phyloP scores from a whole-genome alignment of 306 rosid species.

The Gynostemma pentaphyllum region DNA sequence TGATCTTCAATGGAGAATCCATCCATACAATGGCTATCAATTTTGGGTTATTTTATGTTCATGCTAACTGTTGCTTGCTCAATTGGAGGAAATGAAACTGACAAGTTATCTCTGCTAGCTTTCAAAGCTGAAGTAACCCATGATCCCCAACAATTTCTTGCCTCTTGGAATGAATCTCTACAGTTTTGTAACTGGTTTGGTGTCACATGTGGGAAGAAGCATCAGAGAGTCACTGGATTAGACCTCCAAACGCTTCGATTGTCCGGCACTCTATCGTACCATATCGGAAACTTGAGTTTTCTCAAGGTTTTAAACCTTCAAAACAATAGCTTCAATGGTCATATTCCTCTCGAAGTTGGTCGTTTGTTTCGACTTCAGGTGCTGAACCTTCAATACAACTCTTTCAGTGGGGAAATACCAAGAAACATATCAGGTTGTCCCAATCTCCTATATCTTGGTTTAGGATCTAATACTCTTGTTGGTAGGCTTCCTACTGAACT shows the following conservation, averaged over 20 bases:
- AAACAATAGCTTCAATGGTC: conserved; percentile 3
- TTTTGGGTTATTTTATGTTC: too few relatives aligned
- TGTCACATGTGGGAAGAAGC: too few relatives aligned
- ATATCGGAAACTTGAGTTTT: too few relatives aligned
- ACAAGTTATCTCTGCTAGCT: conserved; percentile 8
- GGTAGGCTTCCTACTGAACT: conserved; percentile 6
- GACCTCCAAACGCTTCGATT: too few relatives aligned
- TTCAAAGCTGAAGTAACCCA: too few relatives aligned
- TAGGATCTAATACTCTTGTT: background rate
- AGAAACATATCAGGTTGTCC: conserved; percentile 3
- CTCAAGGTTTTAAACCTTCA: background rate
- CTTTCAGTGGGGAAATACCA: conserved; percentile 13
- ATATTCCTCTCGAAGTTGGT: conserved; percentile 16
- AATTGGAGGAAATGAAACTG: background rate
- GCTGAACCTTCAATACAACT: background rate
- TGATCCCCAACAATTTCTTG: too few relatives aligned
- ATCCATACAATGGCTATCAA: too few relatives aligned
- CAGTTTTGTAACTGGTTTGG: conserved; percentile 17
- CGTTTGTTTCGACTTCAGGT: background rate
- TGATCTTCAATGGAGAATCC: too few relatives aligned
- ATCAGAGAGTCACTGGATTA: too few relatives aligned
- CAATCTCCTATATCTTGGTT: background rate
- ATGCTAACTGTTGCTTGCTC: too few relatives aligned
- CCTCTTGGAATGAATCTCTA: too few relatives aligned
- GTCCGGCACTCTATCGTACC: too few relatives aligned